Evolutionary conservation across 257 asterid genomes (phyloP), one percentile per base, ranked within the genome.

Genomic region (Penstemon barbatus): DNA sequence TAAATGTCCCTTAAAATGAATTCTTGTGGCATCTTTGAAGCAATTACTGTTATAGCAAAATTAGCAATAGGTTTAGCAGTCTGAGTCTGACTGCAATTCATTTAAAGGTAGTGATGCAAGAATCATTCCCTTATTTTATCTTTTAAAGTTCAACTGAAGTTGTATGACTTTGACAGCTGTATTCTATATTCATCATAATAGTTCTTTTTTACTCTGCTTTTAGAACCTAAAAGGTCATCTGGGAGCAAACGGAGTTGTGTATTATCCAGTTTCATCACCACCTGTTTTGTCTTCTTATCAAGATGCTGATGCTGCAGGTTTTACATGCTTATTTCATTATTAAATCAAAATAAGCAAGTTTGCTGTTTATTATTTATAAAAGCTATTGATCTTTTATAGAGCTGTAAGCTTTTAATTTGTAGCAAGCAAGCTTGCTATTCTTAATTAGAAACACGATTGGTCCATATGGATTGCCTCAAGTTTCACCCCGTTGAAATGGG

Each of bases 181-280:
- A 7, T 51, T 41, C 61, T 13, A 42, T 53, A 40, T 53, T 65
- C 33, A 25, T 58, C 60, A 80, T 74, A 70, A 8, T 68, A 19
- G 33, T 63, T 7, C 8, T 40, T 51, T 18, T 65, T 38, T 68
- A 41, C 60, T 69, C 65, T 66, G 68, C 61, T 85, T 36, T 74
- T 85, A 90, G 98, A 81, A 80, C 74, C 74, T 93, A 72, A 84
- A 74, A 70, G 83, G 57, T 65, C 91, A 86, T 62, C 67, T 93
- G 85, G 87, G 76, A 69, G 83, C 84, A 66, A 88, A 80, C 69
- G 72, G 87, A 73, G 82, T 90, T 74, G 77, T 13, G 42, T 86
- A 70, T 70, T 53, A 78, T 64, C 89, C 97, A 48, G 85, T 88
- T 77, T 85, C 86, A 57, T 85, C 97, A 19, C 96, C 92, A 57